Evolutionary conservation across 768 basidiomycete species (phyloP).

Genomic region (Rhodosporidiobolus sp.): DNA sequence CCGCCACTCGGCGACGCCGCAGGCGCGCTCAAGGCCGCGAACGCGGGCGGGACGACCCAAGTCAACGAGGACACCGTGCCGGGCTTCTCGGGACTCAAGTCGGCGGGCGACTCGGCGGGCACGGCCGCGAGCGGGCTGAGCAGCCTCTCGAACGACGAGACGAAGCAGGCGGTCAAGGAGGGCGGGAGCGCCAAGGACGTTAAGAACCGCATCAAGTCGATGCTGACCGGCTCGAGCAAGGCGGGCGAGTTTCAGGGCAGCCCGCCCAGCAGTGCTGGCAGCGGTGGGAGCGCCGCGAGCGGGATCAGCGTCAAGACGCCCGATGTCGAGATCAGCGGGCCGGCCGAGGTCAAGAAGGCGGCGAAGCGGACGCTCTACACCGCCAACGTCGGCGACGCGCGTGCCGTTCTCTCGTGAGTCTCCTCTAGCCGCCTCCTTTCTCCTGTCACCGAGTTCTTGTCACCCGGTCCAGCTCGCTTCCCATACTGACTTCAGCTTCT

Average conservation of each 20-base stretch:
- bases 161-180: background rate
- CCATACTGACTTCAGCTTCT: background rate
- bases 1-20: background rate
- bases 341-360: conserved; percentile 40
- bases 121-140: background rate
- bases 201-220: conserved; percentile 18
- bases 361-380: conserved; percentile 67
- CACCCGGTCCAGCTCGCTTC: too few relatives aligned
- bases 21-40: conserved; percentile 7
- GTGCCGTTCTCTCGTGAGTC: conserved; percentile 75
- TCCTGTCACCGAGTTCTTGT: background rate
- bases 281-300: too few relatives aligned
- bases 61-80: background rate
- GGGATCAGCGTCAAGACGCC: conserved; percentile 8
- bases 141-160: background rate
- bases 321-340: conserved; percentile 18
- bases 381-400: conserved; percentile 94
- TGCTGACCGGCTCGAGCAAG: background rate
- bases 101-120: background rate
- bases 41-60: background rate
- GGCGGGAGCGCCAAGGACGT: background rate
- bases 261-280: too few relatives aligned
- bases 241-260: background rate
- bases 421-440: too few relatives aligned
- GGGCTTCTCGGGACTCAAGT: background rate